Evolutionary conservation across 352 stramenopile genomes (phyloP), one percentile per base, ranked within the genome.

Genomic region (Globisporangium lucens): DNA sequence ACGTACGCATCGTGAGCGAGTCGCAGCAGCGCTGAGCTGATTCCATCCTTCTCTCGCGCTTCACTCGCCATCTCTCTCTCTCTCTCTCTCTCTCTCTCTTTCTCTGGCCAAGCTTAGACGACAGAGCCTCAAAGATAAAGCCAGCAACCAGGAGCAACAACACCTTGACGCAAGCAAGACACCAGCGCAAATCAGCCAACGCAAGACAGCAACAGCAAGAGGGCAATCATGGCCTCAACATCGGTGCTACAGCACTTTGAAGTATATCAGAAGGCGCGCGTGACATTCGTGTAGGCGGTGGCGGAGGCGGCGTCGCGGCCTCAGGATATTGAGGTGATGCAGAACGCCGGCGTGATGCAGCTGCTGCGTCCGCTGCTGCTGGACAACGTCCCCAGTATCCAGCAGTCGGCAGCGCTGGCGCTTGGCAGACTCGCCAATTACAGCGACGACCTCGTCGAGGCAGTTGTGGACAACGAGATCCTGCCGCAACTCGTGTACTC

Each of bases 281-380:
- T 98, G 66, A 97, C 87, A 24, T 98, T 98, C 76, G 94, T 98
- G 30, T 94, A 98, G 75, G 87, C 91, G 10, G 91, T 98, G 30
- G 94, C 95, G 6, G 95, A 98, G 62, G 91, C 92, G 1, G 93
- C 94, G 12, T 97, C 93, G n/a, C 80, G 95, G 29, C 94, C 95
- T 53, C 94, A 98, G 77, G 98, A 98, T 73, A 98, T 98, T 62
- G 94, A 98, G 67, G 90, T 98, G 55, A 98, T 98, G 93, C 92
- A 98, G 63, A 98, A 98, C 65, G 94, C 94, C 9, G 95, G 95
- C 30, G 95, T 98, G 43, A 98, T 98, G 94, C 93, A 98, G 69
- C 68, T 98, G 29, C 76, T 98, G 43, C 88, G 94, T 17, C 95
- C 95, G 43, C 79, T 98, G 17, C 75, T 98, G 17, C 79, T 98